These are phyloP conservation scores for Gynandropsis gynandra DNA, from an alignment of 345 rosid genomes.

Conservation along the genomic window DNA sequence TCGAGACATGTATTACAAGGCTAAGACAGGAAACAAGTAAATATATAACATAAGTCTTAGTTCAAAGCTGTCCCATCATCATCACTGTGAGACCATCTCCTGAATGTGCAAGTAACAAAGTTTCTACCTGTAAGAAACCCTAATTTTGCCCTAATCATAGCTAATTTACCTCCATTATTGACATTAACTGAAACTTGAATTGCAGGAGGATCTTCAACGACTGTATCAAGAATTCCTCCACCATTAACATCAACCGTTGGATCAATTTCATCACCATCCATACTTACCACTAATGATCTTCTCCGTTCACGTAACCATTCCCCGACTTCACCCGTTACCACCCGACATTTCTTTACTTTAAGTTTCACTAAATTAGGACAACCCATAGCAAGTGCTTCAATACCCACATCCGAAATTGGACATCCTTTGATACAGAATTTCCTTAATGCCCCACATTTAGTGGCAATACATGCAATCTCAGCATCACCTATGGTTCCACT, in stretches of 20 bases:
- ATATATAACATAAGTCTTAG: slow-evolving; percentile 1
- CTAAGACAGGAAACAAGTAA: background rate
- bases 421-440: slow-evolving; percentile 90
- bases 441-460: slow-evolving; percentile 60
- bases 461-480: slow-evolving; percentile 68
- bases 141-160: slow-evolving; percentile 40
- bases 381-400: slow-evolving; percentile 65
- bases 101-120: slow-evolving; percentile 43
- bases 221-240: slow-evolving; percentile 28
- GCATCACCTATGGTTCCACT: slow-evolving; percentile 68
- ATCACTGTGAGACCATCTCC: slow-evolving; percentile 46
- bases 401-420: slow-evolving; percentile 59
- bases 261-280: slow-evolving; percentile 42
- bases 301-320: slow-evolving; percentile 56
- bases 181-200: slow-evolving; percentile 44
- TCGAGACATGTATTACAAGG: too few relatives aligned
- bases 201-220: slow-evolving; percentile 47
- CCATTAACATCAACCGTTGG: background rate
- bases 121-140: slow-evolving; percentile 54
- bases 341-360: slow-evolving; percentile 82
- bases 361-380: slow-evolving; percentile 77
- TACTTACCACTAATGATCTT: slow-evolving; percentile 49
- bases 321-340: slow-evolving; percentile 51
- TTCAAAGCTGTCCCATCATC: slow-evolving; percentile 31
- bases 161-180: slow-evolving; percentile 42